Percentiles rank a stretch among this genome's conserved stretches.
These are phyloP conservation scores for Hemisphaericaspora xylanilytica DNA, from an alignment of 1,139 yeast genomes.

Conservation along the genomic window DNA sequence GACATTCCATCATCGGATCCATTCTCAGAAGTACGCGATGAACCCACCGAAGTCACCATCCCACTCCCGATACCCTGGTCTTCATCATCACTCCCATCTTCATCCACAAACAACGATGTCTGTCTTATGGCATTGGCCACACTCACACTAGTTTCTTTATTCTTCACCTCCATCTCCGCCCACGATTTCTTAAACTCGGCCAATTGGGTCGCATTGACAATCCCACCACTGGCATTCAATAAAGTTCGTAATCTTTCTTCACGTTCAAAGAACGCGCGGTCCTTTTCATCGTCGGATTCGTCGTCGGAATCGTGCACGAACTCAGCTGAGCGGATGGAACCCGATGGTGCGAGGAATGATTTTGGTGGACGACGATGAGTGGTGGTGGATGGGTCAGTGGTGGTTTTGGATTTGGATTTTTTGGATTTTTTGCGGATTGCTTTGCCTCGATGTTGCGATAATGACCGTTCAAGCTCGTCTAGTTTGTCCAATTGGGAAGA, in stretches of 20 bases:
- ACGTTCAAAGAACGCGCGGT: slow-evolving; percentile 52
- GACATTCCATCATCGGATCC: too few relatives aligned
- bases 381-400: neutral
- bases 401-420: slow-evolving; percentile 1
- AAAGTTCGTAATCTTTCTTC: slow-evolving; percentile 54
- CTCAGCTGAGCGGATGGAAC: slow-evolving; percentile 44
- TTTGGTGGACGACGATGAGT: neutral
- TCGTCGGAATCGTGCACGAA: slow-evolving; percentile 66
- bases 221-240: slow-evolving; percentile 39
- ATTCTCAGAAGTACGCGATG: slow-evolving; percentile 1
- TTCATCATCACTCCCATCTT: slow-evolving; percentile 15
- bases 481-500: slow-evolving; percentile 28
- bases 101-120: slow-evolving; percentile 20
- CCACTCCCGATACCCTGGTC: neutral
- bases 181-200: slow-evolving; percentile 39
- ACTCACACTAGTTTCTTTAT: slow-evolving; percentile 11
- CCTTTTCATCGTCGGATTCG: slow-evolving; percentile 60
- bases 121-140: slow-evolving; percentile 27
- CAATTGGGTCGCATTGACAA: slow-evolving; percentile 36
- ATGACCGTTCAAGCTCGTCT: slow-evolving; percentile 31
- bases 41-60: too few relatives aligned
- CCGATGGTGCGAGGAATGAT: slow-evolving; percentile 2
- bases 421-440: slow-evolving; percentile 19
- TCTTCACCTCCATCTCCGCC: slow-evolving; percentile 26
- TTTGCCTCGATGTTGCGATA: slow-evolving; percentile 18